Evolutionary conservation across 306 rosid species (phyloP).

Genomic region (Pterocarpus santalinus): DNA sequence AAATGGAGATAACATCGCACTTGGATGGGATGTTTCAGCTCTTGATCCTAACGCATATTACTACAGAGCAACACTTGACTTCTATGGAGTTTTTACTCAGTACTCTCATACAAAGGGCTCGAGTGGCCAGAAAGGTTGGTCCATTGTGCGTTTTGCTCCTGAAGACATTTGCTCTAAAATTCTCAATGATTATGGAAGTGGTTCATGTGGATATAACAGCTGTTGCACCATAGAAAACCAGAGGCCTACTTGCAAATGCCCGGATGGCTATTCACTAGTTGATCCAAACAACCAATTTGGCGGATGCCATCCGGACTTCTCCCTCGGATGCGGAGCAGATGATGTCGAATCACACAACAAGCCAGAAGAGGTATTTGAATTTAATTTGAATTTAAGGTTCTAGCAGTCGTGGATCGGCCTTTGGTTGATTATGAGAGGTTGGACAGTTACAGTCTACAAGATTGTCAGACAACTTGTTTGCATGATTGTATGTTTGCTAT

Average conservation of each 20-base stretch:
- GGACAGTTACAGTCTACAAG: slow-evolving; percentile 3
- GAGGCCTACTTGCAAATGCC: slow-evolving; percentile 54
- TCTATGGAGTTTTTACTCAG: slow-evolving; percentile 66
- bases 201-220: slow-evolving; percentile 56
- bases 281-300: slow-evolving; percentile 53
- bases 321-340: slow-evolving; percentile 51
- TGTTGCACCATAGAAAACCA: slow-evolving; percentile 45
- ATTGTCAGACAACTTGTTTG: slow-evolving; percentile 50
- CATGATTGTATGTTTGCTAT: slow-evolving; percentile 51
- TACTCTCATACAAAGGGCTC: slow-evolving; percentile 54
- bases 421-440: slow-evolving; percentile 48
- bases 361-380: slow-evolving; percentile 33
- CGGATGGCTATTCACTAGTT: slow-evolving; percentile 45
- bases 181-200: slow-evolving; percentile 26
- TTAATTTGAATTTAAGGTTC: too few species aligned
- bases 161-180: slow-evolving; percentile 30
- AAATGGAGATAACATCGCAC: slow-evolving; percentile 22
- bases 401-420: slow-evolving; percentile 46
- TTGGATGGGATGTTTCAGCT: neutral
- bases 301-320: slow-evolving; percentile 52
- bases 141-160: slow-evolving; percentile 40
- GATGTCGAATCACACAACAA: neutral
- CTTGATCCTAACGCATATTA: slow-evolving; percentile 36
- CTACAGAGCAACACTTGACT: slow-evolving; percentile 68
- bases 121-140: slow-evolving; percentile 36